phyloP scores from a whole-genome alignment of 352 stramenopile species.

The Aphanomyces cochlioides region DNA sequence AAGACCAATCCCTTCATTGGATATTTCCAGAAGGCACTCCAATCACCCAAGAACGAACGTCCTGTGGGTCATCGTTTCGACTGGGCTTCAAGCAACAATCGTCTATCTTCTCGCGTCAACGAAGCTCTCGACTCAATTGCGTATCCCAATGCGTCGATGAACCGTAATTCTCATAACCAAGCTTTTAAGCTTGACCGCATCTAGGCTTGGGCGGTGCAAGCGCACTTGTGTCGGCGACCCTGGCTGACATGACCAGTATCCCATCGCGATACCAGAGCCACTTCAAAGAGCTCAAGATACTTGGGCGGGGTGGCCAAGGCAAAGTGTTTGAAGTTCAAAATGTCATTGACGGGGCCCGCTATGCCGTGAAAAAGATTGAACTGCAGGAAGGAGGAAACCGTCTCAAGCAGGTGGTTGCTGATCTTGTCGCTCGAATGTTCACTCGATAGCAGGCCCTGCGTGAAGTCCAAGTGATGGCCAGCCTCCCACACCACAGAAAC shows the following conservation, averaged over 20 bases:
- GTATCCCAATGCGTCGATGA: no score
- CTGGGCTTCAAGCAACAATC: slow-evolving; percentile 17
- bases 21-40: slow-evolving; percentile 65
- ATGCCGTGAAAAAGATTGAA: slow-evolving; percentile 75
- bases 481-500: slow-evolving; percentile 61
- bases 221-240: no score
- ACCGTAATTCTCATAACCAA: no score
- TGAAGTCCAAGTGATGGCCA: slow-evolving; percentile 74
- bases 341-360: slow-evolving; percentile 64
- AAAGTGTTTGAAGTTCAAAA: slow-evolving; percentile 71
- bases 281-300: slow-evolving; percentile 58
- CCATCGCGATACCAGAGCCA: slow-evolving; percentile 30
- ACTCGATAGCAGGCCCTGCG: slow-evolving; percentile 56
- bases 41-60: neutral
- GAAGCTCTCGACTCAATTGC: neutral
- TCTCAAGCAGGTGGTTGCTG: slow-evolving; percentile 25
- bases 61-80: slow-evolving; percentile 1
- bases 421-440: slow-evolving; percentile 41
- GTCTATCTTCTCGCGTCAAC: neutral
- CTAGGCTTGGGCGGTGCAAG: no score
- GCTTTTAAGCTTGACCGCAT: no score
- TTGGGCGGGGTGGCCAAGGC: slow-evolving; percentile 71
- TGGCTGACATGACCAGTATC: no score
- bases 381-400: slow-evolving; percentile 39
- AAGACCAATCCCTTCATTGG: slow-evolving; percentile 86